Percentiles rank a stretch among this genome's conserved stretches.
phyloP scores from a whole-genome alignment of 164 flowering plant genomes.

The Liquidambar formosana region DNA sequence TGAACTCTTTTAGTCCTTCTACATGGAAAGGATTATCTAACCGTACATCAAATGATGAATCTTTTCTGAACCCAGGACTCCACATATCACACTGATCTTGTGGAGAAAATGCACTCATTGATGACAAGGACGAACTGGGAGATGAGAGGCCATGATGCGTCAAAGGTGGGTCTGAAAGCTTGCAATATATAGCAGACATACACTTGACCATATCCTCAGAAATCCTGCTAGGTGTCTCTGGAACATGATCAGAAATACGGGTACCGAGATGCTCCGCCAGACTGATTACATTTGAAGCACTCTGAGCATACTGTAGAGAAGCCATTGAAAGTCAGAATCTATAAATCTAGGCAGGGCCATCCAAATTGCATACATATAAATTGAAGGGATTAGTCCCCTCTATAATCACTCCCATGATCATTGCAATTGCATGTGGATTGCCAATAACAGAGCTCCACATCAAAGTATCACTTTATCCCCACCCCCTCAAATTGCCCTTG shows the following conservation, averaged over 20 bases:
- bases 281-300: conserved; percentile 53
- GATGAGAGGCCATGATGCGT: conserved; percentile 58
- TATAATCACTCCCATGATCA: neutral
- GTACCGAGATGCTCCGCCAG: conserved; percentile 64
- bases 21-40: conserved; percentile 81
- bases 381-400: neutral
- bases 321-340: conserved; percentile 10
- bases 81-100: conserved; percentile 68
- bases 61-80: conserved; percentile 79
- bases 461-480: too few relatives aligned
- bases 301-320: conserved; percentile 49
- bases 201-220: conserved; percentile 91
- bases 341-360: neutral
- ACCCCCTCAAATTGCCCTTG: too few relatives aligned
- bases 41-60: conserved; percentile 68
- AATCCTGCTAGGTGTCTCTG: conserved; percentile 68
- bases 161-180: conserved; percentile 71
- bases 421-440: neutral
- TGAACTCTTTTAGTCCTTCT: conserved; percentile 75
- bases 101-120: conserved; percentile 73
- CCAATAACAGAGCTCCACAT: neutral
- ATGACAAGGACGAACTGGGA: conserved; percentile 81
- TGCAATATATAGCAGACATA: conserved; percentile 76
- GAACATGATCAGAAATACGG: conserved; percentile 71
- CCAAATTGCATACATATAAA: neutral